Evolutionary conservation across 306 rosid species (phyloP).

Genomic region (Nissolia schottii): DNA sequence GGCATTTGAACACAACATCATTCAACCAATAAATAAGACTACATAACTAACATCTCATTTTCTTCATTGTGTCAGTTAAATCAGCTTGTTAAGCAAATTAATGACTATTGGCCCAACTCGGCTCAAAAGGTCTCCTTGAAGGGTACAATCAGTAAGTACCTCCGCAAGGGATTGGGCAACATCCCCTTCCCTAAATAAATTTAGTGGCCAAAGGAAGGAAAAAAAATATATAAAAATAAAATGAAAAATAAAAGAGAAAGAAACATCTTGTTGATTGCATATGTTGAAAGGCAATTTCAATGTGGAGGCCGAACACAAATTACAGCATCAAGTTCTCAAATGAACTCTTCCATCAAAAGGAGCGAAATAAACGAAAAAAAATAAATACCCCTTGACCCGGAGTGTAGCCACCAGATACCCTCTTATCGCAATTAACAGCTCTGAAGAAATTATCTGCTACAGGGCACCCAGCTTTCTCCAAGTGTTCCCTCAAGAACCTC

Average conservation of each 20-base stretch:
- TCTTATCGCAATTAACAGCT: conserved; percentile 46
- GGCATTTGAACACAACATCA: not conserved
- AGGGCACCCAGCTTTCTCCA: conserved; percentile 72
- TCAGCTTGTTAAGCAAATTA: not conserved
- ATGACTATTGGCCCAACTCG: not conserved
- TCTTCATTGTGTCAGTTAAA: not conserved
- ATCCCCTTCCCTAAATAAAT: not conserved
- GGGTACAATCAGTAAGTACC: no score
- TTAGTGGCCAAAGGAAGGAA: not conserved
- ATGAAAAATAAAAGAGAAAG: no score
- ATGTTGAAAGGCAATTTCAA: not conserved
- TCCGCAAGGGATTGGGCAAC: no score
- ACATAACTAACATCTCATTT: not conserved
- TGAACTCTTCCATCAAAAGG: not conserved
- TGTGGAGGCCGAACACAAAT: not conserved
- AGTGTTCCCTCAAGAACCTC: conserved; percentile 57
- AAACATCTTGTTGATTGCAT: not conserved
- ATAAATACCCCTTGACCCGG: conserved; percentile 68
- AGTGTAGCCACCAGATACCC: conserved; percentile 51
- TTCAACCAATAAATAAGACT: not conserved
- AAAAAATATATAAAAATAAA: no score
- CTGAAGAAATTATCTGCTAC: conserved; percentile 54
- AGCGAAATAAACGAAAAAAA: not conserved
- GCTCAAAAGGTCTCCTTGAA: not conserved
- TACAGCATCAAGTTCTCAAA: not conserved